Evolutionary conservation across 176 grass and related monocot genomes (phyloP).

Genomic region (Stipa capillata): DNA sequence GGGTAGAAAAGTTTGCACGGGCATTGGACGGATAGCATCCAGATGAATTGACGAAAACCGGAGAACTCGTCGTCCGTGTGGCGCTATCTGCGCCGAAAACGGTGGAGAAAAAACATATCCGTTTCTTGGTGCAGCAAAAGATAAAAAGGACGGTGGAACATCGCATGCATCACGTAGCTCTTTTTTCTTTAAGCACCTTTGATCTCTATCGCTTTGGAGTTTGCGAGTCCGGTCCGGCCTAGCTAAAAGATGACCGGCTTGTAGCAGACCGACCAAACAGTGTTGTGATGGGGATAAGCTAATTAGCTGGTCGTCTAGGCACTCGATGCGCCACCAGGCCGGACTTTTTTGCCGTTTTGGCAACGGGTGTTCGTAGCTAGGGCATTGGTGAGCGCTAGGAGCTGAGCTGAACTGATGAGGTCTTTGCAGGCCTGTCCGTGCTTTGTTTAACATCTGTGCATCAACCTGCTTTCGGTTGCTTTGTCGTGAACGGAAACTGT

Average conservation of each 20-base stretch:
- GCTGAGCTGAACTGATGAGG: no score
- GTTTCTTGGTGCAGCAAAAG: background rate
- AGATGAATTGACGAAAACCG: constrained; percentile 25
- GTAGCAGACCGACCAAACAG: constrained; percentile 35
- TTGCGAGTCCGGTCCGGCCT: background rate
- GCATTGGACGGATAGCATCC: background rate
- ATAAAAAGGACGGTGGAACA: constrained; percentile 9
- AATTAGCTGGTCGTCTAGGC: constrained; percentile 6
- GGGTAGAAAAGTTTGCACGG: background rate
- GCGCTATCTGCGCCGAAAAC: constrained; percentile 24
- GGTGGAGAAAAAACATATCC: background rate
- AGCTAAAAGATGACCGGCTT: constrained; percentile 14
- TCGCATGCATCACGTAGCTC: background rate
- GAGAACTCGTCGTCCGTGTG: background rate
- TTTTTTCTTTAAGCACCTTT: background rate
- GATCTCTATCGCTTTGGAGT: constrained; percentile 24
- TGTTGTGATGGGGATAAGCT: constrained; percentile 38
- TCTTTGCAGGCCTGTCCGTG: constrained; percentile 4
- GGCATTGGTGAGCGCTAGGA: constrained; percentile 2
- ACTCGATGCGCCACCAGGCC: background rate
- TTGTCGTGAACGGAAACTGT: constrained; percentile 21
- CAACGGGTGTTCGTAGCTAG: constrained; percentile 18
- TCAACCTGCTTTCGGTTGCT: constrained; percentile 35
- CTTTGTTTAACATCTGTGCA: constrained; percentile 12
- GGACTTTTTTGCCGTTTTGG: constrained; percentile 25